Evolutionary conservation across 1,139 yeast genomes (phyloP), one percentile per base, ranked within the genome.

Genomic region (Blastobotrys petasosporus): DNA sequence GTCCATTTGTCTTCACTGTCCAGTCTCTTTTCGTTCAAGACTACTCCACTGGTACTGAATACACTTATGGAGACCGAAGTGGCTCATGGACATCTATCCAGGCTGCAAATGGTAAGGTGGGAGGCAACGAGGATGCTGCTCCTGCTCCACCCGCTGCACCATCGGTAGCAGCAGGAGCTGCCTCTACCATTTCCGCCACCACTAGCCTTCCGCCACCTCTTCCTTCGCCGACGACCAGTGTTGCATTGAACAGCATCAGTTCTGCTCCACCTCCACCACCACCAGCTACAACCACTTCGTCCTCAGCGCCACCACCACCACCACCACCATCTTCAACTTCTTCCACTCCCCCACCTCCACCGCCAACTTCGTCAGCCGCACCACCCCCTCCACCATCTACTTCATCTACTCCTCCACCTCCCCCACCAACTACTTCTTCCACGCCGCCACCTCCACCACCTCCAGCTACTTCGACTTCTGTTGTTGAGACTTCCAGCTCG

Each of bases 11-110:
- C 35, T 83, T 85, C 85, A 62, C 74, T 56, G 75, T 88, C 52
- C 71, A 81, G 58, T 70, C 75, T 2, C 59, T 86, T 36, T 64
- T 74, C 38, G 85, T 84, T 15, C 68, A 79, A 16, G 95, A 88
- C 65, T 88, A 87, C 63, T 86, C 95, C 2, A 73, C 86, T 16
- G 96, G 96, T 38, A 58, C 73, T 1, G 71, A 74, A 51, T 87
- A 88, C 64, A 60, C 68, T 36, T 87, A 86, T 64, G 62, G 71
- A 42, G 92, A 79, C 60, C 67, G 71, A 39, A 62, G 80, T 13
- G 95, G 95, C 38, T 57, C 65, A 31, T 82, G 86, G 85, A 61
- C 71, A 37, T 80, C 90, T 6, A 84, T 87, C 53, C 61, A 71
- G 34, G 79, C 92, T 32, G 67, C 69, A 34, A 76, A 71, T 56